phyloP scores from a whole-genome alignment of 1,284 basidiomycete genomes.

The Austroboletus rostrupii region DNA sequence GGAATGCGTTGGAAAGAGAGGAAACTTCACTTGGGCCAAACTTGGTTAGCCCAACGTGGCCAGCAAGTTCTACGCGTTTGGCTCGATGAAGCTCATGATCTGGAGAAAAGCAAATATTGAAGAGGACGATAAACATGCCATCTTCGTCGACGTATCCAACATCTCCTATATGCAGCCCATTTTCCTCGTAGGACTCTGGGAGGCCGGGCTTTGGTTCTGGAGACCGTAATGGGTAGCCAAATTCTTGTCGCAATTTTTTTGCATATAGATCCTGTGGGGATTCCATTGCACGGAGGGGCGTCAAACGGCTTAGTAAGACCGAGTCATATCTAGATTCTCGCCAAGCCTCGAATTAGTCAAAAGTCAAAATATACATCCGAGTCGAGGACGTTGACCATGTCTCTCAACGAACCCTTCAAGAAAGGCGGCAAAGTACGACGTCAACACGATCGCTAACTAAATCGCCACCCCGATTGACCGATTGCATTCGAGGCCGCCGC shows the following conservation, averaged over 20 bases:
- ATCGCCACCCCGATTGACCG: too few relatives aligned
- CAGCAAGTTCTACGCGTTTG: background rate
- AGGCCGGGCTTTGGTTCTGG: background rate
- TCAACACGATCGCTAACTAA: too few relatives aligned
- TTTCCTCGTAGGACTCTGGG: background rate
- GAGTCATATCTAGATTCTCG: too few relatives aligned
- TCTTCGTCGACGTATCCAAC: slow-evolving; percentile 1
- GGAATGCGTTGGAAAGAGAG: background rate
- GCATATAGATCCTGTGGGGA: background rate
- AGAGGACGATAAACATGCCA: slow-evolving; percentile 2
- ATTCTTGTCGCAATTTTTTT: background rate
- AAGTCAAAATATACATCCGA: too few relatives aligned
- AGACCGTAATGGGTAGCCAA: slow-evolving; percentile 1
- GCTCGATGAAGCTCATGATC: background rate
- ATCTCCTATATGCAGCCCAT: slow-evolving; percentile 3
- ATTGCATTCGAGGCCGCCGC: too few relatives aligned
- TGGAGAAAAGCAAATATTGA: background rate
- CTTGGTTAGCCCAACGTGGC: too few relatives aligned
- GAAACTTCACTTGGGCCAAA: background rate
- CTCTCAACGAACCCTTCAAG: too few relatives aligned
- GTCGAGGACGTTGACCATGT: too few relatives aligned
- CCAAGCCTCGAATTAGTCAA: too few relatives aligned
- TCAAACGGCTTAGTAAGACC: too few relatives aligned
- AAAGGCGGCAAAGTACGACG: too few relatives aligned
- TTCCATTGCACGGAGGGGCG: background rate